These are phyloP conservation scores for Nemania sp. DNA, from an alignment of 2,329 filamentous ascomycete species.

Conservation along the genomic window DNA sequence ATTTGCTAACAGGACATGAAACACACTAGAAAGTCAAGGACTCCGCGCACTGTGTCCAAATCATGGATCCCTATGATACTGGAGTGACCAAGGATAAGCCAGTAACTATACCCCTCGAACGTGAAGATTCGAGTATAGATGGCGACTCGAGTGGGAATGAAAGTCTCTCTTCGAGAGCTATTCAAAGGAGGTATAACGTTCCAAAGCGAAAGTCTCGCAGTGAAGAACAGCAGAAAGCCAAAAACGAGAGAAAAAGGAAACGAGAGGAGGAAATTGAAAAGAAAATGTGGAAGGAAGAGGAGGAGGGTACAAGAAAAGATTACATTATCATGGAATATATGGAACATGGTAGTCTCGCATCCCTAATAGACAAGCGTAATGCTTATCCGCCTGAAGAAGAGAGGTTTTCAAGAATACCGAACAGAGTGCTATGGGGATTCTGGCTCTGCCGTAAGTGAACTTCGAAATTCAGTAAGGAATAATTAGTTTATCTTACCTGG, in stretches of 20 bases:
- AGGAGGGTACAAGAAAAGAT: slow-evolving; percentile 7
- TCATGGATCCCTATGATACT: slow-evolving; percentile 29
- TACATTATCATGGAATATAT: slow-evolving; percentile 43
- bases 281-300: not conserved
- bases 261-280: not conserved
- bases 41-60: slow-evolving; percentile 44
- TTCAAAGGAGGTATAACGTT: slow-evolving; percentile 1
- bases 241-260: not conserved
- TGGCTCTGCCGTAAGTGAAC: slow-evolving; percentile 42
- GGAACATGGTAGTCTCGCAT: slow-evolving; percentile 37
- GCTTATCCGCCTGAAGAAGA: not conserved
- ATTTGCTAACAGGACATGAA: slow-evolving; percentile 20
- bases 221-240: not conserved
- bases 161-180: slow-evolving; percentile 9
- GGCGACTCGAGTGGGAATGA: slow-evolving; percentile 41
- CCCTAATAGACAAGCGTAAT: slow-evolving; percentile 34
- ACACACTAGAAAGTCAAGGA: slow-evolving; percentile 39
- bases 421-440: slow-evolving; percentile 38
- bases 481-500: slow-evolving; percentile 7
- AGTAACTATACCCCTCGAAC: rapidly evolving
- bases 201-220: not conserved
- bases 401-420: slow-evolving; percentile 21
- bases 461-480: not conserved
- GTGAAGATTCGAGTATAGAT: slow-evolving; percentile 39
- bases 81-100: slow-evolving; percentile 3